A percentile compares a stretch with the other conserved stretches of the same genome.
phyloP scores from a whole-genome alignment of 2,329 filamentous ascomycete genomes.

The Penicillium nordicum region DNA sequence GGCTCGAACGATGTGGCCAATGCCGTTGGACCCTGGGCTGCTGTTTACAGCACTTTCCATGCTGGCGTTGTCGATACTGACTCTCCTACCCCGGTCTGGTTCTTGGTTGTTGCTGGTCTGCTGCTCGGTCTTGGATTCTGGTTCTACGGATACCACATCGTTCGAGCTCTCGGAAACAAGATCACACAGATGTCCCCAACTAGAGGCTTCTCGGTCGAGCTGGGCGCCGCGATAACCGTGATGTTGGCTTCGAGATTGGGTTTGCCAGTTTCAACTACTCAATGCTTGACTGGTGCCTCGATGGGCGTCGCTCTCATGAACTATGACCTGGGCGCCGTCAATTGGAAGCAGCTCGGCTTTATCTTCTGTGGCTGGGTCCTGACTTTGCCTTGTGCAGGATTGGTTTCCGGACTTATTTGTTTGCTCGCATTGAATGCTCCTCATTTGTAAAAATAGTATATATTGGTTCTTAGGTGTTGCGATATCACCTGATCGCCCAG shows the following conservation, averaged over 20 bases:
- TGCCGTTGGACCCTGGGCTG: slow-evolving; percentile 42
- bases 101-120: slow-evolving; percentile 36
- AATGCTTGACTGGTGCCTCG: slow-evolving; percentile 36
- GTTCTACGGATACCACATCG: slow-evolving; percentile 43
- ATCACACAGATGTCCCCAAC: slow-evolving; percentile 41
- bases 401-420: slow-evolving; percentile 40
- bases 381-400: slow-evolving; percentile 43
- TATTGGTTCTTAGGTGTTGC: too few species aligned
- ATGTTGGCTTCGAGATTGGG: slow-evolving; percentile 33
- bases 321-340: slow-evolving; percentile 40
- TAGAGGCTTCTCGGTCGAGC: slow-evolving; percentile 34
- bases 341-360: slow-evolving; percentile 43
- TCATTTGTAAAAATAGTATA: slow-evolving; percentile 21
- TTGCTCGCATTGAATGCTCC: slow-evolving; percentile 44
- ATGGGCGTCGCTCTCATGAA: slow-evolving; percentile 40
- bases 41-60: slow-evolving; percentile 28
- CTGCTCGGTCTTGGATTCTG: slow-evolving; percentile 42
- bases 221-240: slow-evolving; percentile 42
- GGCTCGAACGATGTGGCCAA: slow-evolving; percentile 47
- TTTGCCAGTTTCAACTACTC: slow-evolving; percentile 34
- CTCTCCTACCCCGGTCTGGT: slow-evolving; percentile 40
- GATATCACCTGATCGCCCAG: too few species aligned
- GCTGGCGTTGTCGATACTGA: slow-evolving; percentile 31
- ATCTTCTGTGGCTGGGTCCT: slow-evolving; percentile 47
- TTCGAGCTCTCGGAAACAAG: slow-evolving; percentile 41